Base-by-base conservation (phyloP, 305 asterid genomes). In the Fraxinus latifolia region DNA sequence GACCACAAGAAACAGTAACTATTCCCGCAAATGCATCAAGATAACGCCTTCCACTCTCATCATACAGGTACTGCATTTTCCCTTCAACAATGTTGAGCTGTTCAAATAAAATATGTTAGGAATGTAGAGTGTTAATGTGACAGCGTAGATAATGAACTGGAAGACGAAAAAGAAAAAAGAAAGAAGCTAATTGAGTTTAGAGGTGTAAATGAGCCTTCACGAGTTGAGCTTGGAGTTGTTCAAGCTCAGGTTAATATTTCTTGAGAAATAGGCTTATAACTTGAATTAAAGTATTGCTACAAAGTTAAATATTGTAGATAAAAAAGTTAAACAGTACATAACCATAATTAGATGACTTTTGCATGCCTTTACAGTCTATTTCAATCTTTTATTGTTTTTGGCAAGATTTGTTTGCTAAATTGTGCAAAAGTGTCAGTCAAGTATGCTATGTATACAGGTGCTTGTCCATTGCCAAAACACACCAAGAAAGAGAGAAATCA, bases 1-100 rank as follows among this genome's bases (percentile, higher is more conserved):
- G 99, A 12, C 99, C 99, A 83, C 99, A 95, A 14, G 99, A 95
- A n/a, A 95, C 99, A 0, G 99, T 95, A 78, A 95, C 99, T 62
- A 95, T 93, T 74, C 99, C 98, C 36, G 98, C 99, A 88, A 95
- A 91, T 36, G 97, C 99, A 89, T 95, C 99, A 36, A 95, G 98
- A 85, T 95, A 95, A n/a, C 99, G 95, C 87, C 86, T 93, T 36
- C 97, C 98, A 31, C 82, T 92, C 82, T 95, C 99, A 21, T 95
- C 99, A 82, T 85, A 95, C 90, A 95, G 81, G 82, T 95, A 94
- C 89, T 95, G 99, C 99, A 95, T 94, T 88, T 95, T 95, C 85
- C 99, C 99, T 86, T 95, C 98, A 70, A 95, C 99, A 19, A 92
- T 95, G 84, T 95, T 95, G 74, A 95, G 91, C 98, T 95, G 95